A percentile compares a stretch with the other conserved stretches of the same genome.
Evolutionary conservation across 2,329 filamentous ascomycete genomes (phyloP).

Genomic region (Didymella exigua): DNA sequence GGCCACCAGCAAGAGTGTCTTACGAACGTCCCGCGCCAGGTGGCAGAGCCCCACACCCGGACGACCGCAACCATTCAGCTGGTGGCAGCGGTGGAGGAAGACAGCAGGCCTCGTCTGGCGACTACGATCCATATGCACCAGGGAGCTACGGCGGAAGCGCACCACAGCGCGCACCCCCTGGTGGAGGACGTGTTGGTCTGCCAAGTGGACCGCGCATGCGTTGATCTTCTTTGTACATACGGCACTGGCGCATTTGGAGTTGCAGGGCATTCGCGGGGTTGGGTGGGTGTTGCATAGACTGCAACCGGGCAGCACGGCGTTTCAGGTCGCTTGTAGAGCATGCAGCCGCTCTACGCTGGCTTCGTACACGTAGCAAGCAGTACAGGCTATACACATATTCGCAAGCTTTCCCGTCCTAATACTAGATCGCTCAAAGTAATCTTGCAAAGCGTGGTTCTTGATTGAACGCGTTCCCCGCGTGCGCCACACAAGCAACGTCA

Average conservation of each 20-base stretch:
- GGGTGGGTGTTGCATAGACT: conserved; percentile 10
- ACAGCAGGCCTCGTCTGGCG: conserved; percentile 35
- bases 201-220: conserved; percentile 49
- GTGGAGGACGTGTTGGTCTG: conserved; percentile 45
- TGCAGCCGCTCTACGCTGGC: neutral
- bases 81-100: conserved; percentile 33
- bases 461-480: conserved; percentile 13
- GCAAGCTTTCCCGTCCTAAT: conserved; percentile 2
- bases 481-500: conserved; percentile 20
- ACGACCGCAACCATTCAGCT: conserved; percentile 41
- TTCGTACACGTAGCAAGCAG: conserved; percentile 2
- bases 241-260: conserved; percentile 29
- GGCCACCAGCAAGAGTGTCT: conserved; percentile 26
- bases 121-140: conserved; percentile 42
- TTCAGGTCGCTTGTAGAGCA: neutral
- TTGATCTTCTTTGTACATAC: conserved; percentile 18
- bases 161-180: conserved; percentile 34
- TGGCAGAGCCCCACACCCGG: conserved; percentile 37
- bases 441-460: conserved; percentile 1
- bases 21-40: conserved; percentile 35
- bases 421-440: neutral
- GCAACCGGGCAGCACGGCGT: conserved; percentile 14
- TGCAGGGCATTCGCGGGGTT: conserved; percentile 9
- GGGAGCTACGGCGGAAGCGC: conserved; percentile 32
- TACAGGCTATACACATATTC: neutral